Evolutionary conservation across 2,329 filamentous ascomycete species (phyloP).

Genomic region (Clonostachys byssicola): DNA sequence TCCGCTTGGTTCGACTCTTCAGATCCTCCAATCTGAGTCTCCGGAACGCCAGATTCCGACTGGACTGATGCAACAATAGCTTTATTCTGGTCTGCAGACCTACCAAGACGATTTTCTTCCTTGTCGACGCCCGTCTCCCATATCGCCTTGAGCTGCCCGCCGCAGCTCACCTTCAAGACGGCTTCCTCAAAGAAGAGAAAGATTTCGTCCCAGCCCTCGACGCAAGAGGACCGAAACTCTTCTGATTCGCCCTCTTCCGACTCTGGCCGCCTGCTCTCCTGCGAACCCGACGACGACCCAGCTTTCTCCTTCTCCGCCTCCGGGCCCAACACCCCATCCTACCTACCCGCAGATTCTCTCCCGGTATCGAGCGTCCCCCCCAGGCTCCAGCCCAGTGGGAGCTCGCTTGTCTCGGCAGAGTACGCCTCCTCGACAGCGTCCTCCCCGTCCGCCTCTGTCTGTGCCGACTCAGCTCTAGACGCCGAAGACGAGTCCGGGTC

Average conservation of each 20-base stretch:
- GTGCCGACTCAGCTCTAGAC: constrained; percentile 52
- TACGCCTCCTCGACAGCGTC: constrained; percentile 52
- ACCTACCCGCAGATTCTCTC: constrained; percentile 33
- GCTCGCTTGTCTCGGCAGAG: constrained; percentile 36
- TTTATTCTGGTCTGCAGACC: too few species aligned
- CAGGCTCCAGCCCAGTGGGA: constrained; percentile 40
- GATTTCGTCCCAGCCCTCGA: constrained; percentile 46
- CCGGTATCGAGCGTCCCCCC: constrained; percentile 48
- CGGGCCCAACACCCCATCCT: constrained; percentile 31
- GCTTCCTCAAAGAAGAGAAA: constrained; percentile 72
- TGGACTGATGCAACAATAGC: too few species aligned
- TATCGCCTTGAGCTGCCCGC: constrained; percentile 46
- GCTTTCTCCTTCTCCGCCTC: constrained; percentile 45
- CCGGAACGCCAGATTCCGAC: too few species aligned
- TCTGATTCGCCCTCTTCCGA: constrained; percentile 32
- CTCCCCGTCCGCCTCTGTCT: constrained; percentile 50
- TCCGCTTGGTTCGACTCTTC: too few species aligned
- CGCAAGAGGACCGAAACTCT: constrained; percentile 32
- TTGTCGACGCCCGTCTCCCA: constrained; percentile 2
- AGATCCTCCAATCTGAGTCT: too few species aligned
- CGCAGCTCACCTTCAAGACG: constrained; percentile 68
- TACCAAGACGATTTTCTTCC: too few species aligned
- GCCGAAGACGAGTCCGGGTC: constrained; percentile 46
- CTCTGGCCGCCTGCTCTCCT: constrained; percentile 42
- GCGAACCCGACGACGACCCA: constrained; percentile 44